Base-by-base conservation (phyloP, 2,329 filamentous ascomycete species). In the Albifimbria verrucaria region DNA sequence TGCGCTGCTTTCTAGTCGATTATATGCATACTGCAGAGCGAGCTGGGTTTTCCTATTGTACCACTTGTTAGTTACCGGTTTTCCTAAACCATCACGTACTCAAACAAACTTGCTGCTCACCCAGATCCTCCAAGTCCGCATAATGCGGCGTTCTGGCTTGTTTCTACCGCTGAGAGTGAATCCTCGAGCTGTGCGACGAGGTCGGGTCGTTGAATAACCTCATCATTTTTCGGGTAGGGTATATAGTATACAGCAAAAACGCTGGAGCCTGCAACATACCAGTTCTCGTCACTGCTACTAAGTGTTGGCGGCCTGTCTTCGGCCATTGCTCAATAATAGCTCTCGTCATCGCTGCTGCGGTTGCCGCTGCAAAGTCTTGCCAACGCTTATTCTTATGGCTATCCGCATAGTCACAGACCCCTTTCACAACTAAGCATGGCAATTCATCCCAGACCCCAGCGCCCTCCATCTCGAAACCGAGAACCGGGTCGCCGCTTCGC, bases 381-480 rank as follows among this genome's bases (percentile, higher is more conserved):
- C 69, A 73, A 7, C 7, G 39, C 23, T 72, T 67, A 24, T 61
- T 66, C 56, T 73, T 73, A 49, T 74, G 70, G 11, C 60, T 65
- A 51, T 74, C 71, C 2, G 68, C 68, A 48, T 72, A 74, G 50
- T 71, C 67, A 36, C 65, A 74, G 2, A 69, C 65, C 2, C 68
- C 68, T 22, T 69, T 68, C 41, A 74, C 67, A 1, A 69, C 60
- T 1, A 73, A 39, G 22, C 66, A 69, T 0, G 70, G 69, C 4
- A 72, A 57, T 0, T 52, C 54, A 9, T 63, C 59, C 59, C 59
- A 66, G 0, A 64, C 49, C 0, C 66, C 66, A 1, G 64, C 66
- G 1, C 64, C 62, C 44, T 68, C 67, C 66, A 68, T 68, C 48
- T 70, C 68, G 20, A 69, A 69, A 1, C 55, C 66, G 11, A 70